These are phyloP conservation scores for Fusarium solani-melongenae DNA, from an alignment of 2,329 filamentous ascomycete species.

Conservation along the genomic window DNA sequence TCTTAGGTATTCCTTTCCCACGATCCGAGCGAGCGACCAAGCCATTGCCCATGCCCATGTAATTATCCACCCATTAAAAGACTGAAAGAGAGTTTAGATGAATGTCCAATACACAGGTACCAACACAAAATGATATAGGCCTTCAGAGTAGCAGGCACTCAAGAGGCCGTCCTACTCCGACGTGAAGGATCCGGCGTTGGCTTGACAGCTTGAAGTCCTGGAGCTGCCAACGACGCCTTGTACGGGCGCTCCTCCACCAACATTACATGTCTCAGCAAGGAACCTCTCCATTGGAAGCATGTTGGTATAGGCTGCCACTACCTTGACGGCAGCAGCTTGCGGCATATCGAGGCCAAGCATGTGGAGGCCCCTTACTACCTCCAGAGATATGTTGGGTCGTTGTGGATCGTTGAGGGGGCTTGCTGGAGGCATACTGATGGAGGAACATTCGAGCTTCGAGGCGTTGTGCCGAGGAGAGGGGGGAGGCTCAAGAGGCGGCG, in stretches of 20 bases:
- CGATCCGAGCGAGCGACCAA: no score
- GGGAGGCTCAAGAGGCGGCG: not conserved
- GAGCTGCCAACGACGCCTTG: not conserved
- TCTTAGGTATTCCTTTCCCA: no score
- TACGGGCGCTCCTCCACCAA: not conserved
- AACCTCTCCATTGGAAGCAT: not conserved
- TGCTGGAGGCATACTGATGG: rapidly evolving
- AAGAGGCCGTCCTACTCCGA: not conserved
- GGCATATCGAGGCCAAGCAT: not conserved
- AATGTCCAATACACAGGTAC: no score
- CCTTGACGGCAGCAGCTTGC: not conserved
- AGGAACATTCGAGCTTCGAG: not conserved
- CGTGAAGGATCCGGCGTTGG: not conserved
- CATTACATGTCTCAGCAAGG: not conserved
- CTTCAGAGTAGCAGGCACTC: rapidly evolving
- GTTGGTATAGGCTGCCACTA: not conserved
- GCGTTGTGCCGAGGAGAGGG: not conserved
- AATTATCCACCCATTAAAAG: no score
- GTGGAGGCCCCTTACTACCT: not conserved
- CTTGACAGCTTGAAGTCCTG: not conserved
- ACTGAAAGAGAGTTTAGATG: no score
- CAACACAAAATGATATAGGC: not conserved
- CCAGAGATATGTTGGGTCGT: not conserved
- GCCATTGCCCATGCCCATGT: no score
- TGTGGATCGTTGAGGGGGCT: not conserved